Percentiles rank a stretch among this genome's conserved stretches.
Evolutionary conservation across 176 grass and related monocot genomes (phyloP).

Genomic region (Guadua angustifolia): DNA sequence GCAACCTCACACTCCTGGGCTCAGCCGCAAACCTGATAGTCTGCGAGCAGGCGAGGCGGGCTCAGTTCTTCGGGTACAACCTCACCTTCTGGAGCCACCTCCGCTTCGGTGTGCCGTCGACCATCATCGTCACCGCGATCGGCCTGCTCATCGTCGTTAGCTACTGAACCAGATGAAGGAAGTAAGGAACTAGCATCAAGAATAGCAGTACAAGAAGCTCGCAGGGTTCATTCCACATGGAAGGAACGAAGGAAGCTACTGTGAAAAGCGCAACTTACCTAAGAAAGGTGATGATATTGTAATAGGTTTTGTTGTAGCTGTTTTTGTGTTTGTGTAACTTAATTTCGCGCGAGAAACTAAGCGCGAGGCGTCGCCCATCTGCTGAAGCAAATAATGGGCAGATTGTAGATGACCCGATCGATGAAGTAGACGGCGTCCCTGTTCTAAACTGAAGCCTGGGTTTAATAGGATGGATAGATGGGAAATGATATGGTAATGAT

Average conservation of each 20-base stretch:
- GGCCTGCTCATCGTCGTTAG: constrained; percentile 70
- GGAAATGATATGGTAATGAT: background rate
- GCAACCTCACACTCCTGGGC: constrained; percentile 87
- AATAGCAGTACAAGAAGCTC: background rate
- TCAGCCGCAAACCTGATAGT: constrained; percentile 96
- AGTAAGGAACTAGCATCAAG: background rate
- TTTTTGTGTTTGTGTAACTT: constrained; percentile 31
- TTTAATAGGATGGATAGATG: background rate
- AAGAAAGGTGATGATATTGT: constrained; percentile 16
- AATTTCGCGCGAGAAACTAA: background rate
- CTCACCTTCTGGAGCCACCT: constrained; percentile 96
- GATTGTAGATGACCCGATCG: background rate
- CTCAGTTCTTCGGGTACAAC: constrained; percentile 74
- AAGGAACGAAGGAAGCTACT: background rate
- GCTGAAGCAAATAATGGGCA: constrained; percentile 50
- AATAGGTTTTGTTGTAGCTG: constrained; percentile 41
- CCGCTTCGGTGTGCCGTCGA: constrained; percentile 81
- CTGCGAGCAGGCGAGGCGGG: constrained; percentile 83
- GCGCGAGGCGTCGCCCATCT: too few species aligned
- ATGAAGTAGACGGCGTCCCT: constrained; percentile 18
- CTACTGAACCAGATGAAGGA: constrained; percentile 35
- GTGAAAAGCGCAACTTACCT: background rate
- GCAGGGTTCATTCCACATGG: background rate
- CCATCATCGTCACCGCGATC: constrained; percentile 72
- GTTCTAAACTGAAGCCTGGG: background rate